Conservation (phyloP, 352 stramenopile genomes). For the Globisporangium paddicum region DNA sequence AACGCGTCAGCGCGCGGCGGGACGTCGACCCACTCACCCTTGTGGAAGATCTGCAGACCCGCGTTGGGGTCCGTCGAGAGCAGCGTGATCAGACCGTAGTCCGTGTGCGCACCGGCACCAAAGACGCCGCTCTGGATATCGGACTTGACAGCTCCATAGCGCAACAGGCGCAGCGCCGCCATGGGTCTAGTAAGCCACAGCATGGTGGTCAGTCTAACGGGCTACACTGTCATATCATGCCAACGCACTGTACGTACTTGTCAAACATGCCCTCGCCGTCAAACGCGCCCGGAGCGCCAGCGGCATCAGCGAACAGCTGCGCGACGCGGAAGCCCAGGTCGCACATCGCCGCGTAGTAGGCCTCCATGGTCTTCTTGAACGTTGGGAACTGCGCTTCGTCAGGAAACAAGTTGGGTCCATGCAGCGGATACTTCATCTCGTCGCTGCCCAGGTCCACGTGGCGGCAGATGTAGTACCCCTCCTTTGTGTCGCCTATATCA, state of each 20-base stretch:
- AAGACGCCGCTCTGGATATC: slow-evolving; percentile 57
- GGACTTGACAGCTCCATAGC: slow-evolving; percentile 65
- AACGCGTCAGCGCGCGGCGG: slow-evolving; percentile 48
- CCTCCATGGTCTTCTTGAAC: slow-evolving; percentile 45
- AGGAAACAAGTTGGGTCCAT: slow-evolving; percentile 65
- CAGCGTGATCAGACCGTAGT: slow-evolving; percentile 69
- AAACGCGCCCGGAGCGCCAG: slow-evolving; percentile 42
- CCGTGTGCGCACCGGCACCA: slow-evolving; percentile 69
- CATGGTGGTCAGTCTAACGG: too few species aligned
- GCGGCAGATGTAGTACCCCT: slow-evolving; percentile 76
- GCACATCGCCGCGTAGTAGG: slow-evolving; percentile 50
- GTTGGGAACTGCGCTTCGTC: slow-evolving; percentile 32
- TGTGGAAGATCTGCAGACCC: slow-evolving; percentile 54
- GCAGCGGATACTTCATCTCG: slow-evolving; percentile 57
- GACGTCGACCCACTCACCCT: slow-evolving; percentile 56
- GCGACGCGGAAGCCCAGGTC: slow-evolving; percentile 43
- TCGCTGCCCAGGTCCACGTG: slow-evolving; percentile 43
- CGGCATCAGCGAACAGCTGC: slow-evolving; percentile 51
- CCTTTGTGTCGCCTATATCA: slow-evolving; percentile 54
- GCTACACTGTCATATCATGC: too few species aligned
- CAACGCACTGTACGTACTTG: slow-evolving; percentile 20
- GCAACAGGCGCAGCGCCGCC: slow-evolving; percentile 71
- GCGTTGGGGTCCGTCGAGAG: slow-evolving; percentile 55
- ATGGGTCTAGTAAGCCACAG: slow-evolving; percentile 38
- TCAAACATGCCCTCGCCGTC: slow-evolving; percentile 55